These are phyloP conservation scores for Amanita thiersii DNA, from an alignment of 768 basidiomycete species.

Conservation along the genomic window DNA sequence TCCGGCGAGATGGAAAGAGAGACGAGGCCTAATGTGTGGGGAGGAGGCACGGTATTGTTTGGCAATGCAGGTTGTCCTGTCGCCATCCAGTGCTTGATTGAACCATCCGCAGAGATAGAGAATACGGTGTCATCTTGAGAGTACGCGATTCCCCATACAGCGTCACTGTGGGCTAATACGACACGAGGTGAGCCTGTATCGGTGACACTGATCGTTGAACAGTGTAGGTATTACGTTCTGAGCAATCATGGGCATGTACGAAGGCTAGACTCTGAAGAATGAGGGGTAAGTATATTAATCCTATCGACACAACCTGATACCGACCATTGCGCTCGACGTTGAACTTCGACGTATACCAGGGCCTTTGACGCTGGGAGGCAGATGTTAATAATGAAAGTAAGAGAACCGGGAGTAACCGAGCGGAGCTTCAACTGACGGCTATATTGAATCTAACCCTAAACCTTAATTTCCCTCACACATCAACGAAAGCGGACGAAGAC, in stretches of 20 bases:
- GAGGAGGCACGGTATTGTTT: slow-evolving; percentile 42
- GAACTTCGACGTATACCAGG: background rate
- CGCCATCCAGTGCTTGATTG: slow-evolving; percentile 60
- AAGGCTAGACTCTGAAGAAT: slow-evolving; percentile 58
- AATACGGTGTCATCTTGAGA: slow-evolving; percentile 55
- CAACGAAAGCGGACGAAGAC: slow-evolving; percentile 97
- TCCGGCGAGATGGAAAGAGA: slow-evolving; percentile 67
- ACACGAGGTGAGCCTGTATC: slow-evolving; percentile 19
- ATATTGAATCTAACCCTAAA: slow-evolving; percentile 18
- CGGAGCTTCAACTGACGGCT: slow-evolving; percentile 41
- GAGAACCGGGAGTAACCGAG: slow-evolving; percentile 35
- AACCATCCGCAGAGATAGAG: slow-evolving; percentile 74
- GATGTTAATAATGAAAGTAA: background rate
- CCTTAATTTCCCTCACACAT: slow-evolving; percentile 66
- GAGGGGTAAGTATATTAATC: background rate
- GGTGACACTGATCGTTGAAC: slow-evolving; percentile 18
- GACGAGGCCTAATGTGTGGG: slow-evolving; percentile 82
- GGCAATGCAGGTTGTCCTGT: slow-evolving; percentile 5
- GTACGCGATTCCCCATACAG: slow-evolving; percentile 76
- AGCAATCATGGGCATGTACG: slow-evolving; percentile 62
- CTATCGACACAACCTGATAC: slow-evolving; percentile 4
- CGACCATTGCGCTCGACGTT: slow-evolving; percentile 22
- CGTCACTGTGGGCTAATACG: slow-evolving; percentile 64
- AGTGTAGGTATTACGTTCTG: slow-evolving; percentile 54
- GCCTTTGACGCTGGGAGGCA: background rate